Conservation (phyloP, 768 basidiomycete species). For the Boletus tylopilopsis region DNA sequence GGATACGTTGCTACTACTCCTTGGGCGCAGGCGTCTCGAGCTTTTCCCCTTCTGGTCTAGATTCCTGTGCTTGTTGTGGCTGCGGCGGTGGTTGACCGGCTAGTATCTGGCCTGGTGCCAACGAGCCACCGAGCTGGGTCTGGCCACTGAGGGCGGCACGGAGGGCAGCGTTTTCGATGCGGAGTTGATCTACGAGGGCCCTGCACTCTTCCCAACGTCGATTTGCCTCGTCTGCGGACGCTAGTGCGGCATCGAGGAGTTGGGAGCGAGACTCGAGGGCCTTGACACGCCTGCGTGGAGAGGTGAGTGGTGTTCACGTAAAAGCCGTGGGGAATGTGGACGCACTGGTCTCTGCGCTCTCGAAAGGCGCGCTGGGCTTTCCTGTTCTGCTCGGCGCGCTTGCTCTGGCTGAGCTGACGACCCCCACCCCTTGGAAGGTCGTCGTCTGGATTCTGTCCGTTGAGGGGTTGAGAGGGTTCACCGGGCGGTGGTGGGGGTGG, state of each 20-base stretch:
- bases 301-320: conserved; percentile 12
- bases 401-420: conserved; percentile 70
- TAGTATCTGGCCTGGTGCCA: conserved; percentile 29
- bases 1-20: conserved; percentile 15
- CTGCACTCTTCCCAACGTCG: conserved; percentile 89
- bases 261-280: conserved; percentile 83
- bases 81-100: conserved; percentile 21
- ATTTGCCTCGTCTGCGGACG: conserved; percentile 85
- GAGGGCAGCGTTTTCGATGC: conserved; percentile 78
- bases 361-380: conserved; percentile 92
- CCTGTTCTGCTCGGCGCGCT: conserved; percentile 91
- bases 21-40: conserved; percentile 22
- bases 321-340: not conserved
- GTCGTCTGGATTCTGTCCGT: conserved; percentile 17
- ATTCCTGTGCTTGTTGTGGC: conserved; percentile 20
- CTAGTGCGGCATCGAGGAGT: conserved; percentile 79
- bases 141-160: conserved; percentile 59
- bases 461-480: conserved; percentile 25
- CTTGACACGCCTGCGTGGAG: conserved; percentile 67
- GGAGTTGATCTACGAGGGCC: conserved; percentile 82
- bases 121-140: conserved; percentile 30
- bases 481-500: conserved; percentile 23
- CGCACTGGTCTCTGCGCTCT: conserved; percentile 85
- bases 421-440: conserved; percentile 27
- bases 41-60: conserved; percentile 26